phyloP scores from a whole-genome alignment of 345 rosid genomes.

The Rhodamnia rubescens region DNA sequence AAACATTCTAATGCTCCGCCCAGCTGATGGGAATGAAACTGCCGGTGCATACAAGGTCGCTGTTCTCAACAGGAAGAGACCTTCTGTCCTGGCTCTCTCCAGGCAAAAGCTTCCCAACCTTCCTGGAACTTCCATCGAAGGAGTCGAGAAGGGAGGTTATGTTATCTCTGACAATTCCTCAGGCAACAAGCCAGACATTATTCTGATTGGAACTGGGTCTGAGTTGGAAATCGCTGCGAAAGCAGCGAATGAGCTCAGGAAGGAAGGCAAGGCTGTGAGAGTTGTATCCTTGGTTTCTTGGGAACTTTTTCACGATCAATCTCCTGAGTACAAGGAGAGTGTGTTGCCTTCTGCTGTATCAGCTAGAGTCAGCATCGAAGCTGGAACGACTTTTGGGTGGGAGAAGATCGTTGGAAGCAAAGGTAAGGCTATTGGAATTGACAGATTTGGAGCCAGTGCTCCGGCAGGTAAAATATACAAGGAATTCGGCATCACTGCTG shows the following conservation, averaged over 20 bases:
- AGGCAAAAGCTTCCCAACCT: slow-evolving; percentile 85
- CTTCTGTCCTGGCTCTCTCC: slow-evolving; percentile 80
- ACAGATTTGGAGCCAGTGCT: slow-evolving; percentile 85
- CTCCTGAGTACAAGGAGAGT: slow-evolving; percentile 77
- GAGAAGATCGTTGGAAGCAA: slow-evolving; percentile 52
- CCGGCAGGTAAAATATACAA: slow-evolving; percentile 73
- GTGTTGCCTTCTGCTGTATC: slow-evolving; percentile 63
- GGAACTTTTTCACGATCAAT: slow-evolving; percentile 75
- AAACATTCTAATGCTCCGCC: slow-evolving; percentile 83
- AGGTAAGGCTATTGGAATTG: slow-evolving; percentile 77
- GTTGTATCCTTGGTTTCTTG: slow-evolving; percentile 82
- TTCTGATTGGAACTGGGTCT: slow-evolving; percentile 89
- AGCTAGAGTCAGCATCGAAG: slow-evolving; percentile 87
- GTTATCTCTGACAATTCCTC: slow-evolving; percentile 73
- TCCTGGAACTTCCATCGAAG: slow-evolving; percentile 81
- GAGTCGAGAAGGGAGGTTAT: slow-evolving; percentile 86
- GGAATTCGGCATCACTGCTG: slow-evolving; percentile 61
- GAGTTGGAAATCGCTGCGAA: slow-evolving; percentile 83
- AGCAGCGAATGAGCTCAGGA: slow-evolving; percentile 62
- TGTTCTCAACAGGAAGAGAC: slow-evolving; percentile 57
- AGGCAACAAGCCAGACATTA: slow-evolving; percentile 85
- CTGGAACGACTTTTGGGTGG: slow-evolving; percentile 86
- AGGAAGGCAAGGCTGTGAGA: slow-evolving; percentile 81
- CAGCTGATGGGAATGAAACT: slow-evolving; percentile 94
- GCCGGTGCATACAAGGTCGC: slow-evolving; percentile 91